A percentile compares a stretch with the other conserved stretches of the same genome.
Conservation (phyloP, 495 filamentous ascomycete genomes). For the Tuber calosporum region DNA sequence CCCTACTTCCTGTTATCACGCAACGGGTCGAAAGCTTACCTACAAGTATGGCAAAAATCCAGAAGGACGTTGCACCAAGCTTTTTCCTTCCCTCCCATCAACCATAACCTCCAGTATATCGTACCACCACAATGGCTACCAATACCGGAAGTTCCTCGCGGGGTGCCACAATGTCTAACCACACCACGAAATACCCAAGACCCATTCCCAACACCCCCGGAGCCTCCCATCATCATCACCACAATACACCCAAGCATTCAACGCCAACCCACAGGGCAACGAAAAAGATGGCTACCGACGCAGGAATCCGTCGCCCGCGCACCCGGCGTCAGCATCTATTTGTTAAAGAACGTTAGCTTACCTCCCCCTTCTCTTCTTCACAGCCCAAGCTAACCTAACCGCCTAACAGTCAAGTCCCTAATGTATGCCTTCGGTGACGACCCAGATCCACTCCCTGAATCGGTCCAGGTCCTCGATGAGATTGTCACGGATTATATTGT, state of each 20-base stretch:
- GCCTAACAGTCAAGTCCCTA: slow-evolving; percentile 60
- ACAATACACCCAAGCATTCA: slow-evolving; percentile 1
- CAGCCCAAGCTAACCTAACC: slow-evolving; percentile 26
- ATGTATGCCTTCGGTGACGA: slow-evolving; percentile 84
- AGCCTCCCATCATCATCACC: slow-evolving; percentile 6
- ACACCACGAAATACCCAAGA: neutral
- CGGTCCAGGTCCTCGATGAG: slow-evolving; percentile 81
- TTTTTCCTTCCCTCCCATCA: neutral
- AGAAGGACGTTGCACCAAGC: slow-evolving; percentile 1
- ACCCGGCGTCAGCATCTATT: slow-evolving; percentile 75
- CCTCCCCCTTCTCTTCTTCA: slow-evolving; percentile 7
- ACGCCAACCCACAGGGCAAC: neutral
- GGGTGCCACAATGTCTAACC: neutral
- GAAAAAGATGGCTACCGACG: slow-evolving; percentile 36
- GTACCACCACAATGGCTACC: neutral
- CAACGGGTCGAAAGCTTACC: neutral
- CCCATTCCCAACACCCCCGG: neutral
- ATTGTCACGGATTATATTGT: slow-evolving; percentile 87
- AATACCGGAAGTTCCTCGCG: neutral
- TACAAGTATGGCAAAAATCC: neutral
- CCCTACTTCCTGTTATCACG: neutral
- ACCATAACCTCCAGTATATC: neutral
- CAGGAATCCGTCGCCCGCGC: slow-evolving; percentile 38
- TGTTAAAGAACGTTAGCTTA: slow-evolving; percentile 61
- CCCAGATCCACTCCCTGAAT: slow-evolving; percentile 63